phyloP scores from a whole-genome alignment of 2,329 filamentous ascomycete genomes.

The Kalmusia sp. region DNA sequence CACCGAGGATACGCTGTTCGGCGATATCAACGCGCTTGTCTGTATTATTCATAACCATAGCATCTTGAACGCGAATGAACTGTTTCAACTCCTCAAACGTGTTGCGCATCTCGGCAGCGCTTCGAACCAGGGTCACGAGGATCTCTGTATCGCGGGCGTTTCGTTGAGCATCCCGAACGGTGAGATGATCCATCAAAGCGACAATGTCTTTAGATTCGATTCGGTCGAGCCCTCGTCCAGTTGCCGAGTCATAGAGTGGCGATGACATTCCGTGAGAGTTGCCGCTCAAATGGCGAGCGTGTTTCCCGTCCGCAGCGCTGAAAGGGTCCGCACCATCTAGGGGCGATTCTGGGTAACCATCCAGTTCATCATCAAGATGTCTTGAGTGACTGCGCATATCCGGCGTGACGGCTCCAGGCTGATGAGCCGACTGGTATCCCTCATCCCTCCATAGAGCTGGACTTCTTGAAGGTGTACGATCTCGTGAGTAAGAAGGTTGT shows the following conservation, averaged over 20 bases:
- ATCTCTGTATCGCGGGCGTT: slow-evolving; percentile 98
- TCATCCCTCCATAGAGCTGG: slow-evolving; percentile 74
- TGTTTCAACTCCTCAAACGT: slow-evolving; percentile 96
- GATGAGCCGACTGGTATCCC: slow-evolving; percentile 84
- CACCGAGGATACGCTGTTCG: slow-evolving; percentile 80
- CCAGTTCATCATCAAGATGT: slow-evolving; percentile 62
- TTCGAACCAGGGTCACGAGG: slow-evolving; percentile 88
- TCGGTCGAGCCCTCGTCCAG: slow-evolving; percentile 83
- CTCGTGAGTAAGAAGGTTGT: slow-evolving; percentile 23
- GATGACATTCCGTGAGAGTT: slow-evolving; percentile 92
- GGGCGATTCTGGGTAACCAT: slow-evolving; percentile 56
- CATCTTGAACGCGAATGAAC: slow-evolving; percentile 88
- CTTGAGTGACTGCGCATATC: slow-evolving; percentile 55
- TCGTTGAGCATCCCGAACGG: slow-evolving; percentile 93
- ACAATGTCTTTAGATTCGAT: slow-evolving; percentile 98
- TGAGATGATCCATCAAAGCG: slow-evolving; percentile 97
- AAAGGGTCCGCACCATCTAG: slow-evolving; percentile 54
- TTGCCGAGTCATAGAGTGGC: slow-evolving; percentile 88
- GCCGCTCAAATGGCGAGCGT: slow-evolving; percentile 77
- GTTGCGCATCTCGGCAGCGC: slow-evolving; percentile 94
- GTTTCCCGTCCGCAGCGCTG: slow-evolving; percentile 49
- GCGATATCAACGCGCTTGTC: slow-evolving; percentile 88
- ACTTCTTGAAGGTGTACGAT: slow-evolving; percentile 49
- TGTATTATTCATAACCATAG: slow-evolving; percentile 84
- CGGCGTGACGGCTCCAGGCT: slow-evolving; percentile 59